Base-by-base conservation (phyloP, 768 basidiomycete species). In the Hebeloma cylindrosporum region DNA sequence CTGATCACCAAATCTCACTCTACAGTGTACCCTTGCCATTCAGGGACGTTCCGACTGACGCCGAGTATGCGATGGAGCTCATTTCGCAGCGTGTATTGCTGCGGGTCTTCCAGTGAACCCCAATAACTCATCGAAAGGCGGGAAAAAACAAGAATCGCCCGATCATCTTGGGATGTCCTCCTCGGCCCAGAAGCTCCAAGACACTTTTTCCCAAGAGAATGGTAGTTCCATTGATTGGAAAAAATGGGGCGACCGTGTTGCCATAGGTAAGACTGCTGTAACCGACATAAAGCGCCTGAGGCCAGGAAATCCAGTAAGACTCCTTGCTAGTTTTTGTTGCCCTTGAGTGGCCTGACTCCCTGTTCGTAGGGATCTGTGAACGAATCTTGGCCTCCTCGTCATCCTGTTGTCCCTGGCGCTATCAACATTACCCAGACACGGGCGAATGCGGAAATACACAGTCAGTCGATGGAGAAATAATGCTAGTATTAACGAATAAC, bases 51-150 rank as follows among this genome's bases (percentile, higher is more conserved):
- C 83, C 85, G 0, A 86, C 82, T 3, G 83, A 87, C 51, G 73
- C 78, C 3, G 82, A 86, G 36, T 81, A 82, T 54, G 83, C 85
- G 2, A 85, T 85, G 79, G 73, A 82, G 27, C 58, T 86, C 8
- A 84, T 86, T 13, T 74, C 82, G 3, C 69, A 73, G 44, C 77
- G 84, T 6, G 70, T n/a, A n/a, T 84, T 3, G 72, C 77, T 25
- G 63, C 71, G 14, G 83, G 83, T 5, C 65, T 82, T 37, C 68
- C 72, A 18, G 58, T 83, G 26, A 65, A 58, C 16, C 68, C 74
- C 4, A 52, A 63, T 26, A 62, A 48, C 34, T 22, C 45, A 9
- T 28, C 28, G 18, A 54, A 47, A 23, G 35, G 54, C 35, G 45
- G 35, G 28, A 48, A 57, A 45, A 31, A 47, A 23, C 31, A 40